phyloP scores from a whole-genome alignment of 768 basidiomycete species.

The Boletus edulis region DNA sequence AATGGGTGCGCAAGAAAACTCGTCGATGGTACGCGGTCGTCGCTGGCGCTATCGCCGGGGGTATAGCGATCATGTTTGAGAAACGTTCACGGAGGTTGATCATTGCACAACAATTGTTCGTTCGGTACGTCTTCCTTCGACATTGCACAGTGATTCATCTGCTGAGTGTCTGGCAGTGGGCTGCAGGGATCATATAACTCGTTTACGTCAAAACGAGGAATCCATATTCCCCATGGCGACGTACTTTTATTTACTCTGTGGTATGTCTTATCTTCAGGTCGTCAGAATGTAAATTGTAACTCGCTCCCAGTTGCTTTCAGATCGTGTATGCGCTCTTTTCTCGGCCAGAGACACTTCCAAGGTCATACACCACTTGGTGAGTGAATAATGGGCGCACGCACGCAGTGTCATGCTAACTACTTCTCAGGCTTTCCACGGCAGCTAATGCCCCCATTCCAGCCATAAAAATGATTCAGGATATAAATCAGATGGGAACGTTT shows the following conservation, averaged over 20 bases:
- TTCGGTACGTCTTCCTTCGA: conserved; percentile 46
- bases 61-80: conserved; percentile 74
- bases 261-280: conserved; percentile 37
- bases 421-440: conserved; percentile 68
- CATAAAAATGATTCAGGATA: conserved; percentile 57
- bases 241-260: conserved; percentile 76
- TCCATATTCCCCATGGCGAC: conserved; percentile 79
- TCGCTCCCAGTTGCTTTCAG: conserved; percentile 63
- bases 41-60: conserved; percentile 76
- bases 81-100: conserved; percentile 58
- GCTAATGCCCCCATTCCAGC: conserved; percentile 58
- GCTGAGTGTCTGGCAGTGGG: conserved; percentile 48
- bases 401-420: not conserved
- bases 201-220: conserved; percentile 61
- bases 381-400: conserved; percentile 7
- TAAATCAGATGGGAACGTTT: conserved; percentile 57
- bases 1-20: conserved; percentile 64
- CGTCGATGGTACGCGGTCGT: conserved; percentile 76
- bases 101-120: conserved; percentile 87
- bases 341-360: conserved; percentile 81
- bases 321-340: conserved; percentile 80
- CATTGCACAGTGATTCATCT: not conserved
- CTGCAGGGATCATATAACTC: conserved; percentile 88
- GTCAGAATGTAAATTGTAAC: not conserved
- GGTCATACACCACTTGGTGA: conserved; percentile 73